phyloP scores from a whole-genome alignment of 805 yeast genomes.

The Nakazawaea ernobii region DNA sequence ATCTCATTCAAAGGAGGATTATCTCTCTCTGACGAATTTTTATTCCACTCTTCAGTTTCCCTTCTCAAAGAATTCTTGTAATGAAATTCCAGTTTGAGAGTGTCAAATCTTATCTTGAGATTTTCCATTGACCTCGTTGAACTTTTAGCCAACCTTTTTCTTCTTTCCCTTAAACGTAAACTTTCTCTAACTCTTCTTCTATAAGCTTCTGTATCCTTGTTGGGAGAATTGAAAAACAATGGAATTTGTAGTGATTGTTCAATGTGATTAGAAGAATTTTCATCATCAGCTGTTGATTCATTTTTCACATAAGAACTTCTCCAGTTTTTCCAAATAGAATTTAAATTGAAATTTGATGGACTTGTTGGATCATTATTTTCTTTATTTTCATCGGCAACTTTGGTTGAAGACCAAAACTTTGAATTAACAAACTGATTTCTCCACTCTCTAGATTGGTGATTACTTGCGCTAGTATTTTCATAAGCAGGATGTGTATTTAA shows the following conservation, averaged over 20 bases:
- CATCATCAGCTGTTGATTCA: neutral
- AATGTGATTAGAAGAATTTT: too few relatives aligned
- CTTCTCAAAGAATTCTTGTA: neutral
- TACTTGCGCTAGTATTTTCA: too few relatives aligned
- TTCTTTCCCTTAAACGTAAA: neutral
- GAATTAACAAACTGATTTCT: neutral
- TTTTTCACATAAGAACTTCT: neutral
- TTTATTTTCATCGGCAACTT: neutral
- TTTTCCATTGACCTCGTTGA: constrained; percentile 4
- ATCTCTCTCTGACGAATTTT: neutral
- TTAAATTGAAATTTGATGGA: neutral
- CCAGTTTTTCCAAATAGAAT: constrained; percentile 1
- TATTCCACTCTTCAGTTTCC: too few relatives aligned
- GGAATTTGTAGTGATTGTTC: too few relatives aligned
- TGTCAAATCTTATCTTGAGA: neutral
- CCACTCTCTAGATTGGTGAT: neutral
- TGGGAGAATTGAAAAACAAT: neutral
- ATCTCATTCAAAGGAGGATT: neutral
- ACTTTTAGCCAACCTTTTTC: neutral
- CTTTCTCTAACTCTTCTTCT: neutral
- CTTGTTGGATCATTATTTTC: neutral
- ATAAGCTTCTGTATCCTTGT: neutral
- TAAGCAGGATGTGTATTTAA: too few relatives aligned
- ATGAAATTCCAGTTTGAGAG: constrained; percentile 1
- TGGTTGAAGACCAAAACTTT: neutral